Percentiles rank a stretch among this genome's conserved stretches.
These are phyloP conservation scores for Laburnicola sp. DNA, from an alignment of 2,329 filamentous ascomycete species.

Conservation along the genomic window DNA sequence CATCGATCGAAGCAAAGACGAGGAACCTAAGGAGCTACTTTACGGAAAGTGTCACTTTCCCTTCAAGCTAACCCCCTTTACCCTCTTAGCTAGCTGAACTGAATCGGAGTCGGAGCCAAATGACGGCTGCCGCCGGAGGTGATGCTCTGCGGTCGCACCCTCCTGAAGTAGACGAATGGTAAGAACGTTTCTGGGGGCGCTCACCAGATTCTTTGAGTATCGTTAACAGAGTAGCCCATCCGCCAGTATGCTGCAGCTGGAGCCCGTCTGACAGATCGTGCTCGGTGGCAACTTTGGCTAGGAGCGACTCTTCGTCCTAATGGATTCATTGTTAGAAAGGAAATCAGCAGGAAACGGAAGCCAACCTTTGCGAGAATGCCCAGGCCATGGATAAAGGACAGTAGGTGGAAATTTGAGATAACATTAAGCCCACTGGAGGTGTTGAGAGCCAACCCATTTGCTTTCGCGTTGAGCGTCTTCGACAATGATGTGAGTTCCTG, in stretches of 20 bases:
- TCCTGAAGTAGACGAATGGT: slow-evolving; percentile 31
- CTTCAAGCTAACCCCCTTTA: slow-evolving; percentile 63
- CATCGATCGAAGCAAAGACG: slow-evolving; percentile 25
- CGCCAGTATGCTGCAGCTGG: slow-evolving; percentile 80
- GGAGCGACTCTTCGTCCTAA: slow-evolving; percentile 84
- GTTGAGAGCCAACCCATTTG: slow-evolving; percentile 56
- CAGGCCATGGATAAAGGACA: slow-evolving; percentile 83
- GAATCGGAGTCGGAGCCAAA: slow-evolving; percentile 54
- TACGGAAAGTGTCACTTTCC: slow-evolving; percentile 27
- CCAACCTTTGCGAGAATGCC: slow-evolving; percentile 80
- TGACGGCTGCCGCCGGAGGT: slow-evolving; percentile 31
- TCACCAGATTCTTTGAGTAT: slow-evolving; percentile 98
- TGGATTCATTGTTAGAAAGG: slow-evolving; percentile 20
- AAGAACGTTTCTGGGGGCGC: slow-evolving; percentile 76
- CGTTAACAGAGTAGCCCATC: slow-evolving; percentile 91
- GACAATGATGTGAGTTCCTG: slow-evolving; percentile 73
- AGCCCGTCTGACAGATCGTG: slow-evolving; percentile 80
- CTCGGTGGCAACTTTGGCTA: slow-evolving; percentile 80
- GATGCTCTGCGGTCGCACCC: slow-evolving; percentile 28
- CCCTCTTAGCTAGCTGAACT: slow-evolving; percentile 66
- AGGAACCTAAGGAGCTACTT: slow-evolving; percentile 21
- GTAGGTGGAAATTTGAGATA: slow-evolving; percentile 89
- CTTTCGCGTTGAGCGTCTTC: slow-evolving; percentile 67
- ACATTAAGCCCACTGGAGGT: slow-evolving; percentile 66
- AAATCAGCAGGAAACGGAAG: background rate